phyloP scores from a whole-genome alignment of 179 eudicot species.

The Gypsophila paniculata region DNA sequence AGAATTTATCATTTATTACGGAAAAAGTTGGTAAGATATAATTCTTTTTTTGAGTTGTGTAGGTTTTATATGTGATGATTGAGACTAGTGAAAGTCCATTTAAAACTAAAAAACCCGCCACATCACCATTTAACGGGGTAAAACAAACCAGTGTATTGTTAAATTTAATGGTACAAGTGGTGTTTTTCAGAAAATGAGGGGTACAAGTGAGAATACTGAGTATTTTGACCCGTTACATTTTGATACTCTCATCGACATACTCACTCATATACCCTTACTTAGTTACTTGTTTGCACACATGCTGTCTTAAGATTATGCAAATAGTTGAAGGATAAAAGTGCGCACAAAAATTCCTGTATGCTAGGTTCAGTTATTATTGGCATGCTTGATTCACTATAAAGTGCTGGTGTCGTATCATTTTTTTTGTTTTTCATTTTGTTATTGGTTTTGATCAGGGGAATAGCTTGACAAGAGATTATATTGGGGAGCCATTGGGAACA shows the following conservation, averaged over 20 bases:
- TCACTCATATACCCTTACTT: background rate
- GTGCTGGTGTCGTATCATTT: background rate
- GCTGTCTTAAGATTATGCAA: background rate
- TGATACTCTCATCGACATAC: background rate
- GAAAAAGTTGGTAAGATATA: too few species aligned
- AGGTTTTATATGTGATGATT: too few species aligned
- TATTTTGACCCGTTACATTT: too few species aligned
- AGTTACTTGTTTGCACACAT: background rate
- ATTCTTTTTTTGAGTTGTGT: too few species aligned
- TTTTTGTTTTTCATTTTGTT: background rate
- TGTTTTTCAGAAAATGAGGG: too few species aligned
- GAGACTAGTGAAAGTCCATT: too few species aligned
- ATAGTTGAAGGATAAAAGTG: background rate
- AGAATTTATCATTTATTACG: too few species aligned
- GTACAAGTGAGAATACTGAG: too few species aligned
- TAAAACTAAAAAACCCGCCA: too few species aligned
- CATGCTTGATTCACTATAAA: background rate
- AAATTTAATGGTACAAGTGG: too few species aligned
- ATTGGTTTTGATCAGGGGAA: slow-evolving; percentile 41
- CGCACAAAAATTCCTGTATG: background rate
- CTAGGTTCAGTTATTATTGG: background rate
- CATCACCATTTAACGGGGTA: too few species aligned
- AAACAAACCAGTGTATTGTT: too few species aligned
- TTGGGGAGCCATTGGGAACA: slow-evolving; percentile 63
- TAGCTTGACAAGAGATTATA: slow-evolving; percentile 41